phyloP scores from a whole-genome alignment of 129 eudicot species.

The Chrysanthemum lavandulifolium region DNA sequence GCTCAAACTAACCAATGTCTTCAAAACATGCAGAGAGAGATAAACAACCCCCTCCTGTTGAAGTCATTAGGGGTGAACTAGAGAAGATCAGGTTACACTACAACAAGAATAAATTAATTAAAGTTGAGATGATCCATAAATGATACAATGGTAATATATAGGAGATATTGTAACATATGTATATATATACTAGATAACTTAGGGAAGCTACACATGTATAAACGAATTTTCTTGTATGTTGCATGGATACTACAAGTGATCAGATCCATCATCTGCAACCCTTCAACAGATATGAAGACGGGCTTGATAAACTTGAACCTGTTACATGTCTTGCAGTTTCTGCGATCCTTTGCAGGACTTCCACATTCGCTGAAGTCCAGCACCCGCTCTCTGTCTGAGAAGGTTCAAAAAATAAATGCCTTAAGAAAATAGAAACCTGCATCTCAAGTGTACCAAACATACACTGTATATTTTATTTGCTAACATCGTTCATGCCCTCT shows the following conservation, averaged over 20 bases:
- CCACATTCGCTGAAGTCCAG: conserved; percentile 92
- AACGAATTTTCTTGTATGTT: conserved; percentile 4
- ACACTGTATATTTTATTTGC: too few species aligned
- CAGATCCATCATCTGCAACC: conserved; percentile 50
- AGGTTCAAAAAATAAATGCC: neutral
- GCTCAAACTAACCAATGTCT: neutral
- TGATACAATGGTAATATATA: conserved; percentile 23
- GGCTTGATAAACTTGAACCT: conserved; percentile 49
- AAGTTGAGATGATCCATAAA: neutral
- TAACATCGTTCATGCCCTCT: too few species aligned
- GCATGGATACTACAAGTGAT: conserved; percentile 1
- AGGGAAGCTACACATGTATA: conserved; percentile 16
- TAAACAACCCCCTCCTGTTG: neutral
- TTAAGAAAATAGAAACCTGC: neutral
- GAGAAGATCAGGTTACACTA: conserved; percentile 4
- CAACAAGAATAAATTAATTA: conserved; percentile 2
- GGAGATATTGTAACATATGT: conserved; percentile 5
- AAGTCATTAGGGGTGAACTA: neutral
- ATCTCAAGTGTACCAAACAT: neutral
- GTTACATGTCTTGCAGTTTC: conserved; percentile 38
- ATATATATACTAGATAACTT: conserved; percentile 19
- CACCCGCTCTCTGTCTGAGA: conserved; percentile 77
- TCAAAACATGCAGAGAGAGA: neutral
- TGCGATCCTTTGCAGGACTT: conserved; percentile 48
- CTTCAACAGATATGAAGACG: conserved; percentile 69